These are phyloP conservation scores for Trichoderma virens DNA, from an alignment of 495 filamentous ascomycete genomes.

Conservation along the genomic window DNA sequence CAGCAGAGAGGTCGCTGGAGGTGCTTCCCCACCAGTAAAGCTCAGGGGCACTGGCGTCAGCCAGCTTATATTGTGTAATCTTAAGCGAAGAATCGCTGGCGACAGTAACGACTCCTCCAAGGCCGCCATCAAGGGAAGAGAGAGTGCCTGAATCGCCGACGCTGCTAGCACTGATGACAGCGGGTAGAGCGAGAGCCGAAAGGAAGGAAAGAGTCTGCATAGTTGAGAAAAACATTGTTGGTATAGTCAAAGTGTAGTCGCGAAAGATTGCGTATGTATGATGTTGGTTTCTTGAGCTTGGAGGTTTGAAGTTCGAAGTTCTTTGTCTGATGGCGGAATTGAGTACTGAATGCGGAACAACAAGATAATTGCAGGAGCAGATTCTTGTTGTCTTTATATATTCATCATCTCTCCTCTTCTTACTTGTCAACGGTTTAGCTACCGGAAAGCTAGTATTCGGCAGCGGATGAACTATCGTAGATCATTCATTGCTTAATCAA, in stretches of 20 bases:
- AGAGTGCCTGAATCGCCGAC: constrained; percentile 14
- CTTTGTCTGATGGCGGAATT: neutral
- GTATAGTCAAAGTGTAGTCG: neutral
- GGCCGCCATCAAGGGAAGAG: constrained; percentile 16
- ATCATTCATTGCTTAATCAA: too few species aligned
- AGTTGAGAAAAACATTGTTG: constrained; percentile 10
- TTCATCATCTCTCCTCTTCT: neutral
- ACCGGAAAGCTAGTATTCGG: too few species aligned
- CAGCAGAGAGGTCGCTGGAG: constrained; percentile 12
- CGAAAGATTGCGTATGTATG: neutral
- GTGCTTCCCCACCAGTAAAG: constrained; percentile 22
- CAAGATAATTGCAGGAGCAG: too few species aligned
- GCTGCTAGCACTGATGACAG: neutral
- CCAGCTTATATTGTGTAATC: constrained; percentile 16
- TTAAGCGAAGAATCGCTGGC: constrained; percentile 11
- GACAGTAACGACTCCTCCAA: constrained; percentile 15
- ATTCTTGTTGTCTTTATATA: neutral
- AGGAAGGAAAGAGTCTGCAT: constrained; percentile 1
- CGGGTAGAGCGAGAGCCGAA: neutral
- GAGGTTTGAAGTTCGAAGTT: neutral
- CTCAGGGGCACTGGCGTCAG: constrained; percentile 18
- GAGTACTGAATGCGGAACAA: neutral
- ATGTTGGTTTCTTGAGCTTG: neutral
- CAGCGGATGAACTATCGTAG: too few species aligned
- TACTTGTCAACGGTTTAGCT: neutral